Evolutionary conservation across 1,284 basidiomycete species (phyloP).

Genomic region (Cryptococcus wingfieldii): DNA sequence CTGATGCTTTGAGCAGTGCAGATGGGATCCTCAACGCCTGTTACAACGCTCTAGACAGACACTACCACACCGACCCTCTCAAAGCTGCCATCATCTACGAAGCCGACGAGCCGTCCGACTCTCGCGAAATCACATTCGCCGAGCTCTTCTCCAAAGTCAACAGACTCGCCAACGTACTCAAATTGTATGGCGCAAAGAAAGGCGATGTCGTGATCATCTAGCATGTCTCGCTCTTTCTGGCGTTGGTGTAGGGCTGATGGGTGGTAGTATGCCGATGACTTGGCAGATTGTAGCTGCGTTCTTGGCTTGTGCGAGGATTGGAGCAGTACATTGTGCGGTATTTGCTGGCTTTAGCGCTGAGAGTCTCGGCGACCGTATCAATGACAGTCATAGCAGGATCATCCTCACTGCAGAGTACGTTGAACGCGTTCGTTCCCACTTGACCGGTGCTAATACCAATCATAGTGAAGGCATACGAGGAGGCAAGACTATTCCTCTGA

Average conservation of each 20-base stretch:
- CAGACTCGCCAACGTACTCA: conserved; percentile 87
- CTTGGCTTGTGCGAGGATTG: conserved; percentile 95
- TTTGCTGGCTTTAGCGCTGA: conserved; percentile 98
- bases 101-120: conserved; percentile 87
- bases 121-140: conserved; percentile 70
- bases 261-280: conserved; percentile 41
- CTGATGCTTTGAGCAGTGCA: conserved; percentile 50
- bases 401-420: conserved; percentile 78
- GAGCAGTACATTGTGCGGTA: conserved; percentile 96
- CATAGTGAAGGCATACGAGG: conserved; percentile 78
- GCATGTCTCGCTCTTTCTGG: conserved; percentile 17
- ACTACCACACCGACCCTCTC: conserved; percentile 76
- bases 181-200: conserved; percentile 84
- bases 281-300: conserved; percentile 94
- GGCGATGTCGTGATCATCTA: conserved; percentile 94
- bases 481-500: conserved; percentile 92
- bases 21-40: conserved; percentile 83
- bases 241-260: not conserved
- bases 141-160: conserved; percentile 88
- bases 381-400: conserved; percentile 84
- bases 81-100: conserved; percentile 98
- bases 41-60: conserved; percentile 95
- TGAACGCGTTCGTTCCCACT: no score
- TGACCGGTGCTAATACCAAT: conserved; percentile 57
- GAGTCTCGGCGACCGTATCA: conserved; percentile 85